These are phyloP conservation scores for Rauvolfia tetraphylla DNA, from an alignment of 257 asterid genomes.

Conservation along the genomic window DNA sequence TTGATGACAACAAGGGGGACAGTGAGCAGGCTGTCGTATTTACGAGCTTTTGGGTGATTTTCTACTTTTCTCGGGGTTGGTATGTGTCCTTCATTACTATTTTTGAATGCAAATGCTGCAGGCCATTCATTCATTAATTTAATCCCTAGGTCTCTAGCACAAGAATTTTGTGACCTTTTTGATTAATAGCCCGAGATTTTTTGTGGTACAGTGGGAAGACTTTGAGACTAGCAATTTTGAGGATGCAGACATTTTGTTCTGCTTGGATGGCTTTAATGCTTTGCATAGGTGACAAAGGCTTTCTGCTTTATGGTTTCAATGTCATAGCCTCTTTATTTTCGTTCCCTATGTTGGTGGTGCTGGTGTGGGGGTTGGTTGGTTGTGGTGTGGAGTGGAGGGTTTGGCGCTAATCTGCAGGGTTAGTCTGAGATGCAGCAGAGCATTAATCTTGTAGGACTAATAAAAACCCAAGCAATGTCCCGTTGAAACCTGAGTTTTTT, in stretches of 20 bases:
- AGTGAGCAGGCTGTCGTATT: slow-evolving; percentile 2
- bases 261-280: neutral
- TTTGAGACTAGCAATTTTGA: neutral
- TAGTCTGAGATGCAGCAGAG: neutral
- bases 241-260: neutral
- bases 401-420: too few relatives aligned
- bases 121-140: slow-evolving; percentile 8
- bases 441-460: neutral
- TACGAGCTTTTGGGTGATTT: slow-evolving; percentile 1
- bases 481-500: too few relatives aligned
- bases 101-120: neutral
- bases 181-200: neutral
- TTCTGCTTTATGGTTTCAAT: neutral
- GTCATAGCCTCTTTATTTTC: neutral
- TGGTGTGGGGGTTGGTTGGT: too few relatives aligned
- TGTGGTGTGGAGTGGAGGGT: too few relatives aligned
- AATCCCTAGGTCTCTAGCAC: neutral
- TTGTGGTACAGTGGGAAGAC: neutral
- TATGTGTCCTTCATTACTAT: neutral
- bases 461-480: neutral
- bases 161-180: neutral
- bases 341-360: too few relatives aligned
- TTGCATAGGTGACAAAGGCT: neutral
- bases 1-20: neutral
- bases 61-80: neutral